Evolutionary conservation across 768 basidiomycete species (phyloP).

Genomic region (Lactifluus subvellereus): DNA sequence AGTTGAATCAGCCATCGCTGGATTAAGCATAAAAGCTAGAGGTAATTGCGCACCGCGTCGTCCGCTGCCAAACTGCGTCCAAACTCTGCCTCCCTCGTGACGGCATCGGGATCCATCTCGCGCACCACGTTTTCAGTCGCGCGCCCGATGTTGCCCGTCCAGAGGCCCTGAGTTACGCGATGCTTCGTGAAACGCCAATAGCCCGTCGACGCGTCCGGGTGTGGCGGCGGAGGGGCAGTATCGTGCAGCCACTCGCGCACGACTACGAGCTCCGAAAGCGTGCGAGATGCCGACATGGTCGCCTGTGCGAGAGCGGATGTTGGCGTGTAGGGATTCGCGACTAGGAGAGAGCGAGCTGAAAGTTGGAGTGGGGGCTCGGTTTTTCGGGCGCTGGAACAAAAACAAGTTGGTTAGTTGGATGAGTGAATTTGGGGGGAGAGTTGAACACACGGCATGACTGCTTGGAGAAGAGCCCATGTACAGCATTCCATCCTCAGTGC

Average conservation of each 20-base stretch:
- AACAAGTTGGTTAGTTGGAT: background rate
- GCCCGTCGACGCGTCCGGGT: constrained; percentile 18
- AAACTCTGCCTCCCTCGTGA: constrained; percentile 25
- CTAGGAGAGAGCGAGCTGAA: constrained; percentile 50
- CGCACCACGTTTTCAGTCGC: constrained; percentile 15
- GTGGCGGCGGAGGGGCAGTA: constrained; percentile 40
- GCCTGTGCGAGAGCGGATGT: constrained; percentile 68
- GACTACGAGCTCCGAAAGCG: constrained; percentile 69
- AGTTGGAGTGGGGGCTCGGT: constrained; percentile 44
- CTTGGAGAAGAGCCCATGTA: constrained; percentile 79
- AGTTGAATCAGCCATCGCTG: no score
- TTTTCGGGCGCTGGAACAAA: constrained; percentile 55
- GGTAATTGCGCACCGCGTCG: constrained; percentile 55
- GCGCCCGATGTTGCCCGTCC: constrained; percentile 31
- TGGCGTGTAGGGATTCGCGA: constrained; percentile 77
- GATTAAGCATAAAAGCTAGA: background rate
- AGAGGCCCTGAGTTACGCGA: constrained; percentile 28
- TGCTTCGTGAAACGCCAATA: constrained; percentile 22
- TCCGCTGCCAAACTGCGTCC: constrained; percentile 55
- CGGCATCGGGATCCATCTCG: constrained; percentile 61
- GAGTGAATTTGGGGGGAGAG: background rate
- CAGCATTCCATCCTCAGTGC: constrained; percentile 66
- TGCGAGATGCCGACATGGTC: constrained; percentile 59
- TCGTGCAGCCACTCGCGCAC: constrained; percentile 89
- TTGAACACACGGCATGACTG: constrained; percentile 63